Evolutionary conservation across 2,329 filamentous ascomycete genomes (phyloP).

Genomic region (Clonostachys sp.): DNA sequence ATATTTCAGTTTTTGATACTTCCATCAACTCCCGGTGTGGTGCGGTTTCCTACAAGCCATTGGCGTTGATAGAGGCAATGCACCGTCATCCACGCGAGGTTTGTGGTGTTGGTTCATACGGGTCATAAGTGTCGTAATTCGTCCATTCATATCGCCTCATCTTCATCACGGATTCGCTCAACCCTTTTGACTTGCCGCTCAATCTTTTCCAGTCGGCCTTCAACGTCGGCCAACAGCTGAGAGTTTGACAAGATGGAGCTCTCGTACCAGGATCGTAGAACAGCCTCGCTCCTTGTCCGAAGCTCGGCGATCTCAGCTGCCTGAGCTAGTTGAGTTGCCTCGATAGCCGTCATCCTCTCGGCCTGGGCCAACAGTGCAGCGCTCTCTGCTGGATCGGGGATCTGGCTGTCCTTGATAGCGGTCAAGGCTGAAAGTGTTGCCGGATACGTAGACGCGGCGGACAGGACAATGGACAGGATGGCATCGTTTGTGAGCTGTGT

Average conservation of each 20-base stretch:
- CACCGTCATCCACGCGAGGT: too few species aligned
- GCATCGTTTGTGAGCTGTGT: constrained; percentile 46
- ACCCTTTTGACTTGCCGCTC: constrained; percentile 62
- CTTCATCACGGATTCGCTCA: constrained; percentile 54
- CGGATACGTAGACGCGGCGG: constrained; percentile 50
- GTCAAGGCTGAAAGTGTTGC: constrained; percentile 53
- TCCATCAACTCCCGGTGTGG: too few species aligned
- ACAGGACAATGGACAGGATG: constrained; percentile 49
- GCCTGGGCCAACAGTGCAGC: constrained; percentile 52
- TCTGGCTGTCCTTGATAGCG: constrained; percentile 48
- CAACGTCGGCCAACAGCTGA: constrained; percentile 65
- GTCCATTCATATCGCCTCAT: constrained; percentile 24
- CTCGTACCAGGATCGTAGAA: constrained; percentile 71
- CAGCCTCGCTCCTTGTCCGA: constrained; percentile 56
- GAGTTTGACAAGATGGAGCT: constrained; percentile 63
- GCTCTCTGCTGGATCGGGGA: constrained; percentile 51
- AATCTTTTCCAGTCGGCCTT: constrained; percentile 59
- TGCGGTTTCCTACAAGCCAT: too few species aligned
- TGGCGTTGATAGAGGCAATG: too few species aligned
- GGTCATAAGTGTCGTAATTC: background rate
- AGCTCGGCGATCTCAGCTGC: constrained; percentile 58
- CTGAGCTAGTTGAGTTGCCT: constrained; percentile 58
- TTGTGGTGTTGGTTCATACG: background rate
- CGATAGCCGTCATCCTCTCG: constrained; percentile 58
- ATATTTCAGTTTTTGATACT: too few species aligned